phyloP scores from a whole-genome alignment of 306 rosid species.

The apple (Malus domestica) region ASM211411v1 NC_041797.1:11439501-11440000 shows the following conservation, averaged over 20 bases:
- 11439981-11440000: constrained; percentile 16
- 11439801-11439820: constrained; percentile 47
- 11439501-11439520: constrained; percentile 80
- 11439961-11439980: constrained; percentile 81
- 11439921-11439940: constrained; percentile 71
- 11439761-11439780: constrained; percentile 55
- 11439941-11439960: constrained; percentile 79
- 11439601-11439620: constrained; percentile 87
- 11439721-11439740: constrained; percentile 80
- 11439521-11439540: constrained; percentile 90
- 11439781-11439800: constrained; percentile 49
- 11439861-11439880: constrained; percentile 64
- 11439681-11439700: constrained; percentile 61
- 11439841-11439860: constrained; percentile 72
- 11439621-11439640: constrained; percentile 74
- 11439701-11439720: constrained; percentile 78
- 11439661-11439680: constrained; percentile 51
- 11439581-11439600: constrained; percentile 94
- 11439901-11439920: constrained; percentile 56
- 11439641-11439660: constrained; percentile 65
- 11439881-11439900: constrained; percentile 39
- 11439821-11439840: constrained; percentile 68
- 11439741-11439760: constrained; percentile 73
- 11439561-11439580: constrained; percentile 76
- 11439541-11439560: constrained; percentile 87